Evolutionary conservation across 1,139 yeast genomes (phyloP).

Genomic region (Geotrichum histeridarum): DNA sequence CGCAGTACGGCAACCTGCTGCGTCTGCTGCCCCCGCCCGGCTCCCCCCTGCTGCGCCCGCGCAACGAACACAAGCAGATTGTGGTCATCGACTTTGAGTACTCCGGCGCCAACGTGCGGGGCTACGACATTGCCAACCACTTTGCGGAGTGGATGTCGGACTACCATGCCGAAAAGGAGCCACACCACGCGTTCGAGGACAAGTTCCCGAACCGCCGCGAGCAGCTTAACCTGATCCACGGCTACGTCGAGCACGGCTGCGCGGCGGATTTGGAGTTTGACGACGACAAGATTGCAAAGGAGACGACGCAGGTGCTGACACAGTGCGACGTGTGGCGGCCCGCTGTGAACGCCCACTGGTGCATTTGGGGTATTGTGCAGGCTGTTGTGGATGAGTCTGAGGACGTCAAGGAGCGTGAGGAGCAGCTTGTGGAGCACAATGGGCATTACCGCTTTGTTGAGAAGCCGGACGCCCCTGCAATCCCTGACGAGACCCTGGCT

Average conservation of each 20-base stretch:
- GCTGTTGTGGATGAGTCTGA: constrained; percentile 35
- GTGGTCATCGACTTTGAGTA: constrained; percentile 96
- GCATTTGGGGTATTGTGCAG: constrained; percentile 87
- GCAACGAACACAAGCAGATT: constrained; percentile 61
- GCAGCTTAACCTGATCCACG: constrained; percentile 63
- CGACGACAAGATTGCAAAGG: constrained; percentile 44
- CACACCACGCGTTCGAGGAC: constrained; percentile 54
- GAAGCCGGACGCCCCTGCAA: constrained; percentile 34
- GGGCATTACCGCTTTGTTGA: constrained; percentile 32
- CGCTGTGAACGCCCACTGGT: constrained; percentile 75
- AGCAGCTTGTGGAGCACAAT: constrained; percentile 21
- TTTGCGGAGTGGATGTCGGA: constrained; percentile 61
- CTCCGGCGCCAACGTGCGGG: constrained; percentile 89
- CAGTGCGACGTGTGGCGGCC: constrained; percentile 77
- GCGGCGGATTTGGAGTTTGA: constrained; percentile 28
- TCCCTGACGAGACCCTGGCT: constrained; percentile 20
- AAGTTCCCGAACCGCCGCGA: constrained; percentile 64
- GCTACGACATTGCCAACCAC: constrained; percentile 86
- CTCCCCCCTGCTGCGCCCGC: constrained; percentile 40
- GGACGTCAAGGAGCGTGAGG: constrained; percentile 28
- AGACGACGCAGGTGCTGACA: constrained; percentile 55
- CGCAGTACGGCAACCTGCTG: constrained; percentile 86
- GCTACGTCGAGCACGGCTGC: constrained; percentile 54
- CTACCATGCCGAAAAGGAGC: constrained; percentile 61
- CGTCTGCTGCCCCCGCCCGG: constrained; percentile 40